Evolutionary conservation across 116 monocot species (phyloP).

Genomic region (Iris pallida): DNA sequence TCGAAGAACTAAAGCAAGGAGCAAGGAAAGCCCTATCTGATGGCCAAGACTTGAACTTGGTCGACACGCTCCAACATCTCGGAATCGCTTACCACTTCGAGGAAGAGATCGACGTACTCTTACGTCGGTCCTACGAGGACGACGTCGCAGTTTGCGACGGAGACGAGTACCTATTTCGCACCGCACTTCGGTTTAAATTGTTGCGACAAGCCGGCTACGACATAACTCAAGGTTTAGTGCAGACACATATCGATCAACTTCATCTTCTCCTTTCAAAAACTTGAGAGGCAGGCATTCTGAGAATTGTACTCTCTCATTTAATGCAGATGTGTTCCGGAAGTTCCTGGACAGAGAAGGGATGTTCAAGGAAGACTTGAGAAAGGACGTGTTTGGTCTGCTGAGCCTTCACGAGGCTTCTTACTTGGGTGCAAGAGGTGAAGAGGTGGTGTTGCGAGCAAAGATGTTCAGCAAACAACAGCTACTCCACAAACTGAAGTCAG

Average conservation of each 20-base stretch:
- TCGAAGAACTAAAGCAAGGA: conserved; percentile 4
- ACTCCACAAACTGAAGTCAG: not conserved
- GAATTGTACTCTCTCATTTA: not conserved
- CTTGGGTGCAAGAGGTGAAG: conserved; percentile 8
- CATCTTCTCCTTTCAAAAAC: not conserved
- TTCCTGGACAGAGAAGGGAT: conserved; percentile 7
- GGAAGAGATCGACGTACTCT: conserved; percentile 4
- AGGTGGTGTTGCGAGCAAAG: conserved; percentile 11
- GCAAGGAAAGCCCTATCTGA: not conserved
- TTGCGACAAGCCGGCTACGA: conserved; percentile 17
- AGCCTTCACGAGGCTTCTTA: conserved; percentile 14
- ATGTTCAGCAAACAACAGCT: conserved; percentile 11
- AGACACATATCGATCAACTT: not conserved
- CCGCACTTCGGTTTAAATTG: conserved; percentile 22
- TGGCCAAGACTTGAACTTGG: not conserved
- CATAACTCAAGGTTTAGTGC: not conserved
- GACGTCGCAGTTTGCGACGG: not conserved
- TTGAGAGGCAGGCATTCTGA: too few relatives aligned
- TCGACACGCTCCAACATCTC: conserved; percentile 15
- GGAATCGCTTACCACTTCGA: conserved; percentile 19
- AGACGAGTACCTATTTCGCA: conserved; percentile 11
- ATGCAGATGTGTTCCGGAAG: conserved; percentile 14
- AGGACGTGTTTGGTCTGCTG: conserved; percentile 4
- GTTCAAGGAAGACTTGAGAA: conserved; percentile 7
- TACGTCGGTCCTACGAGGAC: not conserved